These are phyloP conservation scores for Proliferodiscus dingleyae DNA, from an alignment of 2,329 filamentous ascomycete species.

Conservation along the genomic window DNA sequence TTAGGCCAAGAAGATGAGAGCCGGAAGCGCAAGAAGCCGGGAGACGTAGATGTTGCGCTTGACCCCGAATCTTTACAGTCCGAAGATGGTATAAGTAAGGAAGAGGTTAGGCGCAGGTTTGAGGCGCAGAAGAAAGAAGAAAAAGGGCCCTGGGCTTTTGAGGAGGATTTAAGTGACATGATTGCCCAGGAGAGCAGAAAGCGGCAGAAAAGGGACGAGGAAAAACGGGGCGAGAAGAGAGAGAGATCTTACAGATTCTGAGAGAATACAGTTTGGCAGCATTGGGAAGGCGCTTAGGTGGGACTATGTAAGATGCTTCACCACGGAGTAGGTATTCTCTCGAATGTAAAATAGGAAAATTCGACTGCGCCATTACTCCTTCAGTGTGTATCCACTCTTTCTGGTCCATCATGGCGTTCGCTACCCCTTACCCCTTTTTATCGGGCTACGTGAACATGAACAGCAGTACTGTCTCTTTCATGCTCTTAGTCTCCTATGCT, in stretches of 20 bases:
- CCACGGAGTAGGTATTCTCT: no score
- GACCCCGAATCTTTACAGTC: constrained; percentile 75
- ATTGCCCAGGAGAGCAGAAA: constrained; percentile 91
- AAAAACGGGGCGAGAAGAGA: constrained; percentile 60
- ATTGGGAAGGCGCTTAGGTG: constrained; percentile 1
- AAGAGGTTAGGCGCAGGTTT: constrained; percentile 75
- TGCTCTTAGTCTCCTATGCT: no score
- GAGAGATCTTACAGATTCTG: constrained; percentile 30
- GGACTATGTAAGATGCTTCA: background rate
- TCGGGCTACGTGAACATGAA: no score
- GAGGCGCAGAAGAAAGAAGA: constrained; percentile 65
- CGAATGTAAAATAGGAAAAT: constrained; percentile 15
- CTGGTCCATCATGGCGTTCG: no score
- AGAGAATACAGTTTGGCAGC: constrained; percentile 1
- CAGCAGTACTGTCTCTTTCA: no score
- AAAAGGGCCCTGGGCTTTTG: constrained; percentile 58
- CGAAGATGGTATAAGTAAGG: constrained; percentile 76
- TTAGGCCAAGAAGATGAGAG: constrained; percentile 75
- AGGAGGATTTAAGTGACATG: constrained; percentile 93
- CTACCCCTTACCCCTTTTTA: no score
- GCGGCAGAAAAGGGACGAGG: constrained; percentile 81
- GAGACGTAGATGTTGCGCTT: constrained; percentile 88
- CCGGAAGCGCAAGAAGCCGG: constrained; percentile 89
- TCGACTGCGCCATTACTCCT: background rate
- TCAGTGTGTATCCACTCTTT: no score